phyloP scores from a whole-genome alignment of 192 early-diverging fungal species.

The Obelidium mucronatum region DNA sequence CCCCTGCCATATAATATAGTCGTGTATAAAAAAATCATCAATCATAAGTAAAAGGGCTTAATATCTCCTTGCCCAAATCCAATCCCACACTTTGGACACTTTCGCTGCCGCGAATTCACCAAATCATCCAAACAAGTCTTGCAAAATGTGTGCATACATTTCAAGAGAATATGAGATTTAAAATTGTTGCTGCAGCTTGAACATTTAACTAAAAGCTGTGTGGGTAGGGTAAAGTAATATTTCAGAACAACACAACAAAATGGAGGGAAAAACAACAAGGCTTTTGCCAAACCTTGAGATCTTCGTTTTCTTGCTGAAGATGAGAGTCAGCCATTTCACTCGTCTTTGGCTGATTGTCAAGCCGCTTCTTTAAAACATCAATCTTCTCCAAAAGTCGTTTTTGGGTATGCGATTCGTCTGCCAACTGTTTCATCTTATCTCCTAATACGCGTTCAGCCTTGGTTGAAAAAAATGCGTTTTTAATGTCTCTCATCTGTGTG shows the following conservation, averaged over 20 bases:
- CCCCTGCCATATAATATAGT: too few species aligned
- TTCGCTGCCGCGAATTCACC: constrained; percentile 87
- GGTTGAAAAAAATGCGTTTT: constrained; percentile 14
- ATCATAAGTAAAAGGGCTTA: constrained; percentile 15
- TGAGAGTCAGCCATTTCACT: constrained; percentile 63
- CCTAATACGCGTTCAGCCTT: constrained; percentile 65
- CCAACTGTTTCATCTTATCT: constrained; percentile 68
- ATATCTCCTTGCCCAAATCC: constrained; percentile 62
- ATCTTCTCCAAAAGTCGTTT: constrained; percentile 67
- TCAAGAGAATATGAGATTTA: constrained; percentile 78
- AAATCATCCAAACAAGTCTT: constrained; percentile 88
- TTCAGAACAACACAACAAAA: not conserved
- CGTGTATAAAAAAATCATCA: not conserved
- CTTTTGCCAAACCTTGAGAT: constrained; percentile 56
- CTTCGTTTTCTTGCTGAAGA: constrained; percentile 57
- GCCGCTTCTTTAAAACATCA: constrained; percentile 60
- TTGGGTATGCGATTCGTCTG: constrained; percentile 64
- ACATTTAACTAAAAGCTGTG: constrained; percentile 89
- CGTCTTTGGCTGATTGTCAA: constrained; percentile 71
- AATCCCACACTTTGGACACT: constrained; percentile 90
- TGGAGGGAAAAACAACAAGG: not conserved
- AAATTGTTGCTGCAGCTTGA: constrained; percentile 86
- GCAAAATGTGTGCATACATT: constrained; percentile 98
- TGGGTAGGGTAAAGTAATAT: constrained; percentile 3
- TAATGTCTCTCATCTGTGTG: too few species aligned